Evolutionary conservation across 331 rosid genomes (phyloP).

Genomic region (Ulmus americana): DNA sequence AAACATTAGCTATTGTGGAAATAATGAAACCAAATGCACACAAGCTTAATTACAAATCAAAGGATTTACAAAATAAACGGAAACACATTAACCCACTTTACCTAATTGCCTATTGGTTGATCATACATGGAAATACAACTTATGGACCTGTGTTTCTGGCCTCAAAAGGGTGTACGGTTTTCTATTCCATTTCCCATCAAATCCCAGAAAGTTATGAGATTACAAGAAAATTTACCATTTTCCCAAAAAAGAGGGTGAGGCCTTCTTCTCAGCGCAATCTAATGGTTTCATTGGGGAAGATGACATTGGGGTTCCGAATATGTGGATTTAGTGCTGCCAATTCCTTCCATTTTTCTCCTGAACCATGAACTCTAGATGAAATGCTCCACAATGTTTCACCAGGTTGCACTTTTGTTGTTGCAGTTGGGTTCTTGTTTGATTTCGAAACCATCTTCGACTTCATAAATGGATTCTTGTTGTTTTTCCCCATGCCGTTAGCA

Average conservation of each 20-base stretch:
- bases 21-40: slow-evolving; percentile 10
- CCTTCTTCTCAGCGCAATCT: slow-evolving; percentile 40
- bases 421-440: slow-evolving; percentile 16
- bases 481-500: slow-evolving; percentile 88
- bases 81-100: slow-evolving; percentile 14
- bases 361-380: slow-evolving; percentile 57
- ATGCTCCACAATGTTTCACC: slow-evolving; percentile 93
- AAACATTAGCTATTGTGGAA: no score
- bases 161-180: background rate
- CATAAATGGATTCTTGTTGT: slow-evolving; percentile 51
- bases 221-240: slow-evolving; percentile 2
- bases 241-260: slow-evolving; percentile 3
- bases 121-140: slow-evolving; percentile 2
- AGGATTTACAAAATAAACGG: slow-evolving; percentile 30
- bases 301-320: slow-evolving; percentile 70
- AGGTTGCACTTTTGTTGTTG: slow-evolving; percentile 57
- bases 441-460: slow-evolving; percentile 60
- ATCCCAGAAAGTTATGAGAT: background rate
- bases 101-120: background rate
- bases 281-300: slow-evolving; percentile 48
- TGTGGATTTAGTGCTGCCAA: slow-evolving; percentile 57
- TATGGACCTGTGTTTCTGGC: background rate
- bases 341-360: slow-evolving; percentile 64
- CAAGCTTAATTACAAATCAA: slow-evolving; percentile 24
- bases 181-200: slow-evolving; percentile 4